Evolutionary conservation across 805 yeast genomes (phyloP).

Genomic region (Candida nitratophila): DNA sequence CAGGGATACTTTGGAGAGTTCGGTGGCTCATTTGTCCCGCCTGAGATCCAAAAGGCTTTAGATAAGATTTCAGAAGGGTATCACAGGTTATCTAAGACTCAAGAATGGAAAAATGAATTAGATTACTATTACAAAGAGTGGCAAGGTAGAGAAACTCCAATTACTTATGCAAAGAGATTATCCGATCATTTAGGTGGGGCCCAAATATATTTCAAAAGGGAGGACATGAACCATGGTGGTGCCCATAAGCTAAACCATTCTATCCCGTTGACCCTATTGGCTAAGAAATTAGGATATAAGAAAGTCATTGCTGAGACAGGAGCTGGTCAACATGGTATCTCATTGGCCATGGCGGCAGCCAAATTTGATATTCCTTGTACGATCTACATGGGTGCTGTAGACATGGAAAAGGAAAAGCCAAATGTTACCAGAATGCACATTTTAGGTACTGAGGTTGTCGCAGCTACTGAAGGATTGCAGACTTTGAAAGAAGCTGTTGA

Average conservation of each 20-base stretch:
- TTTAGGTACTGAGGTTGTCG: slow-evolving; percentile 7
- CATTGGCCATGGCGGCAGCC: slow-evolving; percentile 44
- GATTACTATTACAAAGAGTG: slow-evolving; percentile 5
- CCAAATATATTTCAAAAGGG: slow-evolving; percentile 95
- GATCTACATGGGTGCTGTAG: slow-evolving; percentile 9
- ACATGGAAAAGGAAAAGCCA: slow-evolving; percentile 8
- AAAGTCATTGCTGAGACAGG: slow-evolving; percentile 42
- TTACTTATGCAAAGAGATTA: slow-evolving; percentile 6
- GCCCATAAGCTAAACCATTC: slow-evolving; percentile 43
- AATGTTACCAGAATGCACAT: slow-evolving; percentile 8
- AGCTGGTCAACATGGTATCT: slow-evolving; percentile 47
- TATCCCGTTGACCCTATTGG: slow-evolving; percentile 36
- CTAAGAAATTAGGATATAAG: slow-evolving; percentile 37
- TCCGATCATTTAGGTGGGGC: slow-evolving; percentile 81
- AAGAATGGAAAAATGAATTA: slow-evolving; percentile 5
- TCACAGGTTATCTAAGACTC: slow-evolving; percentile 1
- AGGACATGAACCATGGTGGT: slow-evolving; percentile 63
- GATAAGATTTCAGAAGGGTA: slow-evolving; percentile 4
- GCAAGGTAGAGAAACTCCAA: slow-evolving; percentile 9
- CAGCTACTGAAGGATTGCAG: slow-evolving; percentile 7
- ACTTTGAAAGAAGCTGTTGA: slow-evolving; percentile 10
- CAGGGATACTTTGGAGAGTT: slow-evolving; percentile 8
- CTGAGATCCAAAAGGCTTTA: slow-evolving; percentile 4
- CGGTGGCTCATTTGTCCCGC: slow-evolving; percentile 9
- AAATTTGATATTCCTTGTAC: slow-evolving; percentile 19